phyloP scores from a whole-genome alignment of 495 filamentous ascomycete species.

The Penicillium macrosclerotiorum region DNA sequence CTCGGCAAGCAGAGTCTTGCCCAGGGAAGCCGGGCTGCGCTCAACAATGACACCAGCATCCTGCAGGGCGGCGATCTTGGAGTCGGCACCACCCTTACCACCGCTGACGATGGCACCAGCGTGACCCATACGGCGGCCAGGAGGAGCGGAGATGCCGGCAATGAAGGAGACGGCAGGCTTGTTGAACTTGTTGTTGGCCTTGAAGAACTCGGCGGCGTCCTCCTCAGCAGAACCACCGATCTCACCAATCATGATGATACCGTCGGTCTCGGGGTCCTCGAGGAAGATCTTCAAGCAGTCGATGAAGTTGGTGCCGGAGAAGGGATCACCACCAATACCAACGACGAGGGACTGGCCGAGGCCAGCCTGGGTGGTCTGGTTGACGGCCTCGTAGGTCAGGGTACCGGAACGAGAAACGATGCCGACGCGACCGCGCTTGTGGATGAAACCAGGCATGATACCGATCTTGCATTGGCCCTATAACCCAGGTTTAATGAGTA shows the following conservation, averaged over 20 bases:
- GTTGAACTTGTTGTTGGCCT: slow-evolving; percentile 82
- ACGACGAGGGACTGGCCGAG: slow-evolving; percentile 97
- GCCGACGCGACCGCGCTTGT: slow-evolving; percentile 97
- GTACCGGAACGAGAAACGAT: slow-evolving; percentile 98
- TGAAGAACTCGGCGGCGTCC: slow-evolving; percentile 95
- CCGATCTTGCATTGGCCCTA: slow-evolving; percentile 99
- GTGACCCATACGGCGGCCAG: slow-evolving; percentile 96
- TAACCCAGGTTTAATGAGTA: slow-evolving; percentile 17
- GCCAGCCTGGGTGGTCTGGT: slow-evolving; percentile 96
- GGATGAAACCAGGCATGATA: slow-evolving; percentile 99
- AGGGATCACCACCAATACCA: slow-evolving; percentile 97
- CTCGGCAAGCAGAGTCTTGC: slow-evolving; percentile 88
- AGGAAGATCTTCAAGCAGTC: slow-evolving; percentile 98
- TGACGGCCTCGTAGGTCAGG: slow-evolving; percentile 98
- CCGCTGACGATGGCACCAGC: slow-evolving; percentile 96
- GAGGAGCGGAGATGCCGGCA: slow-evolving; percentile 94
- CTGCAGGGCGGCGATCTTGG: slow-evolving; percentile 94
- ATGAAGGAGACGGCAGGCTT: slow-evolving; percentile 99
- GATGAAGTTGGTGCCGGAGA: slow-evolving; percentile 99
- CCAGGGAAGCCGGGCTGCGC: slow-evolving; percentile 85
- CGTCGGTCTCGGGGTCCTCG: slow-evolving; percentile 92
- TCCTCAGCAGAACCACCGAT: slow-evolving; percentile 97
- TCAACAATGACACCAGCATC: slow-evolving; percentile 93
- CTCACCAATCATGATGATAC: slow-evolving; percentile 99
- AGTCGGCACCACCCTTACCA: slow-evolving; percentile 95